Base-by-base conservation (phyloP, 305 asterid species). In the Nicotiana rustica region DNA sequence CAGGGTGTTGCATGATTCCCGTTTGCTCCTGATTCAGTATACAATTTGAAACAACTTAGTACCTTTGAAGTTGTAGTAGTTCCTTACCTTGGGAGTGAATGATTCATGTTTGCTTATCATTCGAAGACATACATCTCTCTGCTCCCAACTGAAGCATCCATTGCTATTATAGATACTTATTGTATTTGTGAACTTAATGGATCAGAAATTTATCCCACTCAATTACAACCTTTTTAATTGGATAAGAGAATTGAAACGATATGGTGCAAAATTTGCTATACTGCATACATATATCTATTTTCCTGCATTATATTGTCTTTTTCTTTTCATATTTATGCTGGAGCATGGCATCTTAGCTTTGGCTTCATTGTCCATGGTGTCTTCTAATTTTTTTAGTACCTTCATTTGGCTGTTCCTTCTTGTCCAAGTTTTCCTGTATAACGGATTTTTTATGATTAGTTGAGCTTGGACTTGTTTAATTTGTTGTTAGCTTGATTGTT, bases 11-110 rank as follows among this genome's bases (percentile, higher is more conserved):
- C 47, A 5, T 5, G 10, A 10, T 44, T 70, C 36, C 19, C 47
- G 18, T 44, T 13, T 70, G 6, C 19, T 70, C 6, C 47, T 1
- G 36, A 70, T 19, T 70, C 47, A 2, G 60, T 21, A 60, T 71
- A 1, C 38, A 71, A 18, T 47, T 71, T 71, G 78, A 70, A 70
- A 44, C 57, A 69, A 21, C 61, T 71, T 71, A 35, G 61, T 4
- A 10, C 35, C 31, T 19, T 38, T 6, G 57, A 13, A 73, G 41
- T 57, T 13, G 79, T 44, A 19, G 78, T 49, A 18, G n/a, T 70
- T 70, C 47, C 18, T 7, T 47, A 71, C 62, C 1, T 21, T 71
- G 62, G 62, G 41, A 71, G 38, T 71, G 79, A 31, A 47, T 14
- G 13, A 0, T 36, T 73, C 41, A 73, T 47, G 21, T 73, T 73